Base-by-base conservation (phyloP, 1,139 yeast genomes). In the Candida sojae region DNA sequence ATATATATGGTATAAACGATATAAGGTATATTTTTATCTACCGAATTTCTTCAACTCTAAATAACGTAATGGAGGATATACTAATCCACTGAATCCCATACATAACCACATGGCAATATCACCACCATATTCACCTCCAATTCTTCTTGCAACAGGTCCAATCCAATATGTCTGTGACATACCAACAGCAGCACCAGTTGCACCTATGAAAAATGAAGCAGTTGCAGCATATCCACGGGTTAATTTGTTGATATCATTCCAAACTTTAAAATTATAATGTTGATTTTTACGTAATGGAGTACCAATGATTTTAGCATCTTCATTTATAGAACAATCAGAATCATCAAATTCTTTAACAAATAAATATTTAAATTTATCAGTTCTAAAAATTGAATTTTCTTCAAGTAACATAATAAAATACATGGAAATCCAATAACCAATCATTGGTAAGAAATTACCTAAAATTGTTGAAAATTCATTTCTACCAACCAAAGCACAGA, bases 351-450 rank as follows among this genome's bases (percentile, higher is more conserved):
- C 93, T 50, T 71, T 71, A 6, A 75, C 73, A 64, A 72, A 86
- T 43, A 84, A 62, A 52, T 76, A 73, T 35, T 69, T 61, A 51
- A 83, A 75, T 39, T 70, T 61, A 36, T 71, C 65, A 2, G 84
- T 76, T 62, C 96, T 79, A 68, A 90, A 90, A 21, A 90, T 77
- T 6, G 78, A 48, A 59, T 88, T 88, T 62, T 91, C 97, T 59
- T 88, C 92, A 2, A 88, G 53, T 42, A 90, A 67, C 46, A 90
- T 67, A 28, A 82, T 80, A 58, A 87, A 82, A 66, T 90, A 91
- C 71, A 91, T 88, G 46, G 93, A 83, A 46, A 88, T 80, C 97
- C 97, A 91, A 68, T 91, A 91, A 0, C 96, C 96, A 52, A 91
- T 82, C 97, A 91, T 90, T 8, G 97, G 97, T 57, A 91, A 73